A percentile compares a stretch with the other conserved stretches of the same genome.
Evolutionary conservation across 805 yeast genomes (phyloP).

Genomic region (Lachancea sp.): DNA sequence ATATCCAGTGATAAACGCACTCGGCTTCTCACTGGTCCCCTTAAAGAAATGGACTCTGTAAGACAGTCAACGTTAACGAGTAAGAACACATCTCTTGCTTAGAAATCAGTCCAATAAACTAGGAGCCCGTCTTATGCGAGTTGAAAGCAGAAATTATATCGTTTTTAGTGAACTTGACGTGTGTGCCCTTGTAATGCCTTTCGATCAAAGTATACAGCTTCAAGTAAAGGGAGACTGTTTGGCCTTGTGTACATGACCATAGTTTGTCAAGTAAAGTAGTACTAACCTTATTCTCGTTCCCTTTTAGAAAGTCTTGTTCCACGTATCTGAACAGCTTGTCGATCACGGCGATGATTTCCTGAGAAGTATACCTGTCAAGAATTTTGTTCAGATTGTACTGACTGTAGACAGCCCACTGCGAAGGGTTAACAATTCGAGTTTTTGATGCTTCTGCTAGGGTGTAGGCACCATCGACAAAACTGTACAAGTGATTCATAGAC

Average conservation of each 20-base stretch:
- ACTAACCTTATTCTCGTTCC: constrained; percentile 18
- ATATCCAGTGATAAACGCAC: too few relatives aligned
- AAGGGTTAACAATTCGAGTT: constrained; percentile 36
- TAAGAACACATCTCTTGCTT: background rate
- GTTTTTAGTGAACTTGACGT: constrained; percentile 43
- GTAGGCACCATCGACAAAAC: constrained; percentile 60
- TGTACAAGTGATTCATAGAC: constrained; percentile 60
- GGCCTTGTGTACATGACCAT: constrained; percentile 66
- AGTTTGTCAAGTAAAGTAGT: constrained; percentile 51
- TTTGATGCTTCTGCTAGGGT: constrained; percentile 36
- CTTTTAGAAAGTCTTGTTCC: constrained; percentile 43
- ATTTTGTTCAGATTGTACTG: constrained; percentile 52
- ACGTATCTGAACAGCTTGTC: constrained; percentile 51
- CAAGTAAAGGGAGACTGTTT: constrained; percentile 49
- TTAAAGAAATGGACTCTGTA: background rate
- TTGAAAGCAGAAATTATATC: constrained; percentile 54
- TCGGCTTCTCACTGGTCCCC: too few relatives aligned
- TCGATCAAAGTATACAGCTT: constrained; percentile 51
- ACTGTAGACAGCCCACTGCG: constrained; percentile 59
- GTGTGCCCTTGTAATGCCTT: constrained; percentile 50
- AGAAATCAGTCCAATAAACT: background rate
- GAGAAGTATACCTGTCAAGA: constrained; percentile 48
- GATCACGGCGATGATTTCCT: constrained; percentile 51
- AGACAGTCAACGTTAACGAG: too few relatives aligned
- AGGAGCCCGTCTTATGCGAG: constrained; percentile 16